These are phyloP conservation scores for Saturnispora besseyi DNA, from an alignment of 805 yeast genomes.

Conservation along the genomic window DNA sequence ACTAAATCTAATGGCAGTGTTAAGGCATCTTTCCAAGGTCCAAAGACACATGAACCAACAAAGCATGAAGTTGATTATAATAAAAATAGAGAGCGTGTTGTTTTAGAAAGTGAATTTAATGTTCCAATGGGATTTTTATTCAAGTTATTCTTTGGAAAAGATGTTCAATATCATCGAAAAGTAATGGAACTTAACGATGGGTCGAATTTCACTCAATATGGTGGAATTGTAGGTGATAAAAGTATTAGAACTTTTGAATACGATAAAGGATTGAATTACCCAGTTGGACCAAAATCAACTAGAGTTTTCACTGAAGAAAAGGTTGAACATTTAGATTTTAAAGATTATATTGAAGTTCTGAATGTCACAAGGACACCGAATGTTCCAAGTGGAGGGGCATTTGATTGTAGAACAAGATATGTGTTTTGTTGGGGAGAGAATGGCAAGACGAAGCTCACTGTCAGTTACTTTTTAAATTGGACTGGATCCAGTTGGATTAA, in stretches of 20 bases:
- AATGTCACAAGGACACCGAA: constrained; percentile 76
- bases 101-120: constrained; percentile 40
- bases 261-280: constrained; percentile 62
- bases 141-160: constrained; percentile 60
- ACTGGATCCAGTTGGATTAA: constrained; percentile 88
- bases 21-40: constrained; percentile 36
- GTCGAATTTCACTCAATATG: constrained; percentile 34
- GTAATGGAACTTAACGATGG: constrained; percentile 39
- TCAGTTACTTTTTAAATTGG: constrained; percentile 84
- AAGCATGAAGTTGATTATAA: constrained; percentile 35
- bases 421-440: constrained; percentile 64
- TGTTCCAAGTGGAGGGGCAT: constrained; percentile 86
- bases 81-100: constrained; percentile 40
- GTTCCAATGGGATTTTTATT: constrained; percentile 77
- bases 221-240: constrained; percentile 29
- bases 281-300: constrained; percentile 92
- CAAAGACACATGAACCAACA: constrained; percentile 54
- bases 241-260: constrained; percentile 47
- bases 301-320: constrained; percentile 51
- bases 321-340: constrained; percentile 45
- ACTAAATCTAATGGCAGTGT: background rate
- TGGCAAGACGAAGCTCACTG: constrained; percentile 48
- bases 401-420: constrained; percentile 65
- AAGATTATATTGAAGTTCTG: constrained; percentile 48
- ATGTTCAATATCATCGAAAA: constrained; percentile 32